Evolutionary conservation across 306 rosid genomes (phyloP), one percentile per base, ranked within the genome.

Genomic region (Rosa multiflora): DNA sequence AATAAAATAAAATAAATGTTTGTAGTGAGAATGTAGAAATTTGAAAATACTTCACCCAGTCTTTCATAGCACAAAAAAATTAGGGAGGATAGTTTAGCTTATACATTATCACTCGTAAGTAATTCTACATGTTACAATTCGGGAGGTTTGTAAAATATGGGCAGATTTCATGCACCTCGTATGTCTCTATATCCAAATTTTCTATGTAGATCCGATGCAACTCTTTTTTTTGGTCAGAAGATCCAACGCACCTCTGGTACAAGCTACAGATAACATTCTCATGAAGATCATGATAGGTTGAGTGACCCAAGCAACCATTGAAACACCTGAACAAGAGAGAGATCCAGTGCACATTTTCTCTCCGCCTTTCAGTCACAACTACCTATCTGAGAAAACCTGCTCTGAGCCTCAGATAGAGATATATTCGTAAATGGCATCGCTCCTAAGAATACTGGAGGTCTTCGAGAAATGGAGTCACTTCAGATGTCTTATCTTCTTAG

Each of bases 401-500:
- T 51, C 32, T 18, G 29, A 17, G 4, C n/a, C 15, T 59, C 37
- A 0, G 8, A 56, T 9, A n/a, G 32, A 61, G 29, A 62, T 29
- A 17, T 55, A n/a, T n/a, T n/a, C 2, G 5, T 4, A 52, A 29
- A 51, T 37, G 26, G 48, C 47, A 26, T 44, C 29, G 26, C 17
- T n/a, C 12, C 53, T 11, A 26, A 2, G 20, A 64, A 39, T 26
- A 37, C 73, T 64, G 71, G 48, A 46, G 48, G 9, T 14, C 42
- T 75, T 53, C 74, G 2, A 66, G 5, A 40, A 75, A 21, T 51
- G 21, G 29, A 29, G 29, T 78, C 91, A 95, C 83, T 86, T 79
- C 87, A 95, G 72, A 29, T 87, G 83, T 84, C 80, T 87, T 80
- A 91, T 87, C 79, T 88, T 90, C 85, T 85, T 88, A 29, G 97